Percentiles rank a stretch among this genome's conserved stretches.
phyloP scores from a whole-genome alignment of 305 asterid species.

The Salvia sclarea region DNA sequence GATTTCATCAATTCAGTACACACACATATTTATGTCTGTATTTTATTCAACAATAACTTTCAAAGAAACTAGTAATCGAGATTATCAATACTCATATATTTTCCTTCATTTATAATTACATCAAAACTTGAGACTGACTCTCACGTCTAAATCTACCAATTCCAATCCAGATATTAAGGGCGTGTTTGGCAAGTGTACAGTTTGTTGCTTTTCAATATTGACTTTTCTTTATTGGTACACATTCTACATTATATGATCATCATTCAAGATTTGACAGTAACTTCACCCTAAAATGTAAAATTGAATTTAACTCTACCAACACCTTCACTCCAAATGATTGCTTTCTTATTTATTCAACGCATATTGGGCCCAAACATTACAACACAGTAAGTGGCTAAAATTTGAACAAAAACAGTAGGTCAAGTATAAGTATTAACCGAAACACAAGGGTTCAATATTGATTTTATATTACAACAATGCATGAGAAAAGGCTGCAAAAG shows the following conservation, averaged over 20 bases:
- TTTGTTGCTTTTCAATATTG: neutral
- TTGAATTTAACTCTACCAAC: constrained; percentile 3
- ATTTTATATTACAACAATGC: constrained; percentile 29
- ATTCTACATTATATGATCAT: neutral
- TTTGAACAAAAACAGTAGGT: neutral
- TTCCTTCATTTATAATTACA: constrained; percentile 19
- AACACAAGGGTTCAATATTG: constrained; percentile 14
- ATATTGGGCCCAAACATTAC: neutral
- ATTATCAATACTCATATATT: neutral
- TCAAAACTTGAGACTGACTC: constrained; percentile 21
- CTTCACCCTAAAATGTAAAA: constrained; percentile 15
- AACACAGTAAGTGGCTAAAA: neutral
- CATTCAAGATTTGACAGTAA: neutral
- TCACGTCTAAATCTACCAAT: constrained; percentile 10
- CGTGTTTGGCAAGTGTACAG: constrained; percentile 25
- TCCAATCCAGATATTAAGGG: constrained; percentile 24
- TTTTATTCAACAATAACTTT: neutral
- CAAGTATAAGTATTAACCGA: neutral
- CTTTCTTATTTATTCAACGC: neutral
- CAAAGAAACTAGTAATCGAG: neutral
- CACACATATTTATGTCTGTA: too few relatives aligned
- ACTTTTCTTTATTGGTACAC: neutral
- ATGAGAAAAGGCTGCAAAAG: constrained; percentile 23
- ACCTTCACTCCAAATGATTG: constrained; percentile 2
- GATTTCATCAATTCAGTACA: too few relatives aligned